Evolutionary conservation across 106 monocot species (phyloP).

Genomic region (Agapanthus africanus): DNA sequence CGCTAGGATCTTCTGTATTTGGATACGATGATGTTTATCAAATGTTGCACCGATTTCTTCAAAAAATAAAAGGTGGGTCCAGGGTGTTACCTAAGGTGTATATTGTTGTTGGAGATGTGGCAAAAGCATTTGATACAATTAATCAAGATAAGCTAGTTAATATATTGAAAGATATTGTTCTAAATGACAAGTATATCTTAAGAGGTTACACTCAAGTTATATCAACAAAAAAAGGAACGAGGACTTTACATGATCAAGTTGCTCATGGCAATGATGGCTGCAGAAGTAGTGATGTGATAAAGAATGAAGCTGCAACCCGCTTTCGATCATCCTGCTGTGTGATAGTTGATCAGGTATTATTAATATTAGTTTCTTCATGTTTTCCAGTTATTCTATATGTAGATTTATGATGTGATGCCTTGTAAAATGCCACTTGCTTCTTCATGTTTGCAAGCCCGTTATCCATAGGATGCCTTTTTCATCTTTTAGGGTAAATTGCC

Average conservation of each 20-base stretch:
- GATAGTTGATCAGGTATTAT: conserved; percentile 67
- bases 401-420: background rate
- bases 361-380: background rate
- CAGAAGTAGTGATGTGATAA: conserved; percentile 2
- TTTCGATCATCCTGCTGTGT: conserved; percentile 31
- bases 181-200: conserved; percentile 37
- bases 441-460: too few species aligned
- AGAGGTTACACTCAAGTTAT: conserved; percentile 40
- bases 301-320: conserved; percentile 20
- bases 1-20: conserved; percentile 84
- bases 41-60: conserved; percentile 42
- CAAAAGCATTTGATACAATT: conserved; percentile 91
- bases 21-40: conserved; percentile 76
- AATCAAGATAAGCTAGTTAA: conserved; percentile 53
- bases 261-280: conserved; percentile 17
- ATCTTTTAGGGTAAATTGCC: too few species aligned
- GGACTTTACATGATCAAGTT: conserved; percentile 18
- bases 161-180: conserved; percentile 50
- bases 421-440: too few species aligned
- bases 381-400: too few species aligned
- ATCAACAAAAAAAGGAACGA: conserved; percentile 29
- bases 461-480: too few species aligned
- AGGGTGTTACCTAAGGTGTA: conserved; percentile 35
- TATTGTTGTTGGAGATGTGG: conserved; percentile 88
- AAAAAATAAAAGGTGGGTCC: conserved; percentile 20